phyloP scores from a whole-genome alignment of 2,329 filamentous ascomycete genomes.

The Hypoxylon sp. region DNA sequence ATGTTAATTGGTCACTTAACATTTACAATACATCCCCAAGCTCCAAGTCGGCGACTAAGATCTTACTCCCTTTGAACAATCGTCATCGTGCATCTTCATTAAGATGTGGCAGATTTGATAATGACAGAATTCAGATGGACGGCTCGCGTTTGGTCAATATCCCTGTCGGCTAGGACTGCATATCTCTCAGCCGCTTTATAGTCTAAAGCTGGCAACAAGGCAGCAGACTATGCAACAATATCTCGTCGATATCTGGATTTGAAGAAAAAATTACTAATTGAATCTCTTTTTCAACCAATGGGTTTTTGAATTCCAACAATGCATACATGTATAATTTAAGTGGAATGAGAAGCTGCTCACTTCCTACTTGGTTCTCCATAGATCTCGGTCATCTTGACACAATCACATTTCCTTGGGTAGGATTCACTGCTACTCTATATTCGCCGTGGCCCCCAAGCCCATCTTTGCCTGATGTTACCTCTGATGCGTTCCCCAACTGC shows the following conservation, averaged over 20 bases:
- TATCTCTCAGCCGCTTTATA: neutral
- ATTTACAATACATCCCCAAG: neutral
- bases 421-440: neutral
- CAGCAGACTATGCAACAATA: neutral
- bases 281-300: neutral
- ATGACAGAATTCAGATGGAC: neutral
- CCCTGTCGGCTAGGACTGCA: neutral
- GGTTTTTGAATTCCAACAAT: neutral
- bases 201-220: neutral
- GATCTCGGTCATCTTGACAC: neutral
- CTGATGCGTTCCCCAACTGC: neutral
- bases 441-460: neutral
- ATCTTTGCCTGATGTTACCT: neutral
- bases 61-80: neutral
- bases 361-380: neutral
- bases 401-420: neutral
- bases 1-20: neutral
- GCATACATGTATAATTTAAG: neutral
- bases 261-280: constrained; percentile 1
- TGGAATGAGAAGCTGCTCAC: constrained; percentile 7
- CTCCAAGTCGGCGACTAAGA: neutral
- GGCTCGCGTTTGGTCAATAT: neutral
- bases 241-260: neutral
- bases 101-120: neutral
- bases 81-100: neutral